Evolutionary conservation across 805 yeast genomes (phyloP).

Genomic region (Candida michaelii): DNA sequence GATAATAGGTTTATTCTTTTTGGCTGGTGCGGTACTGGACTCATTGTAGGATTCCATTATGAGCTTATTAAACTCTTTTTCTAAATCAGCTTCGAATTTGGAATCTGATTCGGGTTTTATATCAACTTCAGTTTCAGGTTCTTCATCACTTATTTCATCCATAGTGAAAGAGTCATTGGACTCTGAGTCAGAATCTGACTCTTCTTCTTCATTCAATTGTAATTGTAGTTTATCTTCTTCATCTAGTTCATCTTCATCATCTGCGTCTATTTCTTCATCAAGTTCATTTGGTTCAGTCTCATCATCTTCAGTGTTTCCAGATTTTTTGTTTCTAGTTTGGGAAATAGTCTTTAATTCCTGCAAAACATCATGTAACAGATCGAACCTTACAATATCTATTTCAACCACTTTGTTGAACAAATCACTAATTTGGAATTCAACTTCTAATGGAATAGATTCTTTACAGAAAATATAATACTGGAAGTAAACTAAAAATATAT

Average conservation of each 20-base stretch:
- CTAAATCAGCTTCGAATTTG: slow-evolving; percentile 52
- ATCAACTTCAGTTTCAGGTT: slow-evolving; percentile 12
- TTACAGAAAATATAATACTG: slow-evolving; percentile 73
- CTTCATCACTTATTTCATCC: slow-evolving; percentile 13
- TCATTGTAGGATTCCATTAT: slow-evolving; percentile 49
- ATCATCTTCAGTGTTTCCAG: neutral
- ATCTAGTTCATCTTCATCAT: slow-evolving; percentile 17
- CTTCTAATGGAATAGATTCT: slow-evolving; percentile 63
- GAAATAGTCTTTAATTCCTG: slow-evolving; percentile 30
- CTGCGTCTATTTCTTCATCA: slow-evolving; percentile 8
- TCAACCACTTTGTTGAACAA: slow-evolving; percentile 29
- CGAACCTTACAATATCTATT: slow-evolving; percentile 29
- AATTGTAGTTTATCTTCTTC: slow-evolving; percentile 18
- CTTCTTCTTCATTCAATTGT: slow-evolving; percentile 20
- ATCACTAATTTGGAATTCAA: slow-evolving; percentile 51
- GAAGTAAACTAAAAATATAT: slow-evolving; percentile 53
- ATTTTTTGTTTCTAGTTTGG: slow-evolving; percentile 12
- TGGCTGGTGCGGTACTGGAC: neutral
- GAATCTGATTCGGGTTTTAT: slow-evolving; percentile 20
- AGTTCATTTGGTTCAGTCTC: slow-evolving; percentile 9
- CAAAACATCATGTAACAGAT: slow-evolving; percentile 44
- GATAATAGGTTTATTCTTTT: neutral
- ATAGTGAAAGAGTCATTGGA: slow-evolving; percentile 14
- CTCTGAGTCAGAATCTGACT: slow-evolving; percentile 16
- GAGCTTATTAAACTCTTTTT: slow-evolving; percentile 54